Base-by-base conservation (phyloP, 495 filamentous ascomycete genomes). In the Aspergillus heteromorphus region DNA sequence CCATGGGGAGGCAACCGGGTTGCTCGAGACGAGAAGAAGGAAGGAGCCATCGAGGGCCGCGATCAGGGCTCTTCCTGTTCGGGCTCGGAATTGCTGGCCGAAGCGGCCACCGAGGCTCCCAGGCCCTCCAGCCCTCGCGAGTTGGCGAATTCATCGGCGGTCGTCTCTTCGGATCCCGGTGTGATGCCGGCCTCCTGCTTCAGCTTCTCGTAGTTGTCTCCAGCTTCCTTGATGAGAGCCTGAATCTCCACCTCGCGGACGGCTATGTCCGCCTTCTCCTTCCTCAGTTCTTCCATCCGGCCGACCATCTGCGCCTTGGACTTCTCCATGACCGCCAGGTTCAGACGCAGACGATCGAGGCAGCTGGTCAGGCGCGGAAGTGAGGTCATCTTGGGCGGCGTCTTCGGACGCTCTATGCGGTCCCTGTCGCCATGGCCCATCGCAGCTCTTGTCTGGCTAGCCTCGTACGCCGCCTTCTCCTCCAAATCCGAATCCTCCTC, bases 381-480 rank as follows among this genome's bases (percentile, higher is more conserved):
- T 4, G 82, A 77, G 6, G 82, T 81, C 60, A 85, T 76, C 56
- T 76, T 81, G 8, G 82, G 77, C 11, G 83, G 83, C 2, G 78
- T 84, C 25, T 67, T 73, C 41, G 77, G 73, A 30, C 80, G 70
- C 40, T 72, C 67, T 23, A 72, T 68, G 40, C 45, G 65, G 25
- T 63, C 73, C 55, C 65, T 74, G 9, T 76, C 71, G 49, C 85
- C 66, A n/a, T 82, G 79, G 54, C 86, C 87, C 81, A 87, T 88
- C 2, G 87, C 91, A 9, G 87, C 87, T 31, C 84, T 79, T 30
- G 89, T 89, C 70, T 98, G 93, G 17, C 89, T 85, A 3, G 84
- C 86, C 69, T 97, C 92, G 71, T 92, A 98, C 17, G 90, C 93
- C 8, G 85, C 87, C 42, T 78, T 82, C 40, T 92, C 78, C 67